Base-by-base conservation (phyloP, 1,284 basidiomycete genomes). In the Ganoderma multipileum region DNA sequence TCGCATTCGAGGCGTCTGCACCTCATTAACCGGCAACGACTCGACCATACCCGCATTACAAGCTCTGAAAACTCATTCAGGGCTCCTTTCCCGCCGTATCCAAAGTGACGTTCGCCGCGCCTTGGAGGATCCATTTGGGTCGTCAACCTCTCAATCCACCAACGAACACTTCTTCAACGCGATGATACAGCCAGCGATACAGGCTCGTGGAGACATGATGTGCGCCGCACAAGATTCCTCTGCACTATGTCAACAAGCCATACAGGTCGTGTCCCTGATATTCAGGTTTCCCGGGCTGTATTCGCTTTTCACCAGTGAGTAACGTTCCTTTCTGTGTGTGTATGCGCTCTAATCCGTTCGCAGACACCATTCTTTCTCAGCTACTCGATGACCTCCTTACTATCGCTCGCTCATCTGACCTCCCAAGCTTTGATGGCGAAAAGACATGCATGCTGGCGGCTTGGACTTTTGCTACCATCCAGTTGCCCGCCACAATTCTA, bases 401-500 rank as follows among this genome's bases (percentile, higher is more conserved):
- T 2, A 76, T 84, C n/a, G 71, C 77, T 14, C 74, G 75, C 9
- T 75, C 81, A 1, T 70, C 75, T 3, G 73, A 72, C 3, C 71
- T 88, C 0, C 82, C 84, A 0, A 80, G 80, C 2, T 80, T 82
- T 6, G 83, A 83, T 67, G 75, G 81, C 26, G 73, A 76, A 7
- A 89, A 88, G 75, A 85, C 83, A 9, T 81, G 81, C 70, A 80
- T 82, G 1, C 76, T 89, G 38, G 82, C 85, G 26, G 69, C 86
- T 20, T 89, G 84, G 83, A 81, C 83, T 36, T 76, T 91, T 41
- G 81, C 82, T 68, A 80, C 77, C 23, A 85, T 89, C 67, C 81
- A 79, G 63, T 78, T 91, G 4, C 84, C 87, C 1, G 26, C 69
- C 7, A 64, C 75, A 4, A 71, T 84, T 18, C 69, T 90, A 36